Percentiles rank a stretch among this genome's conserved stretches.
Evolutionary conservation across 225 moss, liverwort and hornwort genomes (phyloP).

Genomic region (Physcomitrium patens): DNA sequence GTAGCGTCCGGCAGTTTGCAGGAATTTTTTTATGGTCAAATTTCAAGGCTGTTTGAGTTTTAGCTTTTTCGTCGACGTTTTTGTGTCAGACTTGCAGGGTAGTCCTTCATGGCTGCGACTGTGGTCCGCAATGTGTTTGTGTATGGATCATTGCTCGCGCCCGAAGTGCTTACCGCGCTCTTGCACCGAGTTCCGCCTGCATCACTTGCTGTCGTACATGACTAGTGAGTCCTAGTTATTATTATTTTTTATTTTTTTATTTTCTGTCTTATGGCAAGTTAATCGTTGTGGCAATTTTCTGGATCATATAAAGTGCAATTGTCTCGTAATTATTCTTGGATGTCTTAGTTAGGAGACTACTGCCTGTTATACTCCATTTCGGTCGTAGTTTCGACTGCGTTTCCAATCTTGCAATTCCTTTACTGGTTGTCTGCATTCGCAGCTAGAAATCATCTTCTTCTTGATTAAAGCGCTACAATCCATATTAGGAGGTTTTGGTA

Average conservation of each 20-base stretch:
- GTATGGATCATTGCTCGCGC: conserved; percentile 84
- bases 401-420: neutral
- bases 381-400: neutral
- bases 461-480: conserved; percentile 12
- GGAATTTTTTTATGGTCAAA: neutral
- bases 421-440: neutral
- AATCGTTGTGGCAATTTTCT: neutral
- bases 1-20: neutral
- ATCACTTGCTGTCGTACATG: conserved; percentile 60
- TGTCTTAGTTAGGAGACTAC: neutral
- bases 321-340: neutral
- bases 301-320: conserved; percentile 1
- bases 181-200: conserved; percentile 66
- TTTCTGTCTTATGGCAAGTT: neutral
- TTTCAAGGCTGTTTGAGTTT: no score
- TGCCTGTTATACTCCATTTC: conserved; percentile 1
- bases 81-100: conserved; percentile 21
- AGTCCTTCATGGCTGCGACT: conserved; percentile 40
- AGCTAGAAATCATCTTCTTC: conserved; percentile 12
- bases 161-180: conserved; percentile 75
- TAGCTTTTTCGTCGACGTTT: neutral
- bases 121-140: conserved; percentile 78
- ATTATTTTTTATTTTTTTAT: neutral
- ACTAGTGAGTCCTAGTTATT: conserved; percentile 49
- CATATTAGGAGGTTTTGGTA: conserved; percentile 1